A percentile compares a stretch with the other conserved stretches of the same genome.
Conservation (phyloP, 1,139 yeast species). For the Scheffersomyces parashehatae region DNA sequence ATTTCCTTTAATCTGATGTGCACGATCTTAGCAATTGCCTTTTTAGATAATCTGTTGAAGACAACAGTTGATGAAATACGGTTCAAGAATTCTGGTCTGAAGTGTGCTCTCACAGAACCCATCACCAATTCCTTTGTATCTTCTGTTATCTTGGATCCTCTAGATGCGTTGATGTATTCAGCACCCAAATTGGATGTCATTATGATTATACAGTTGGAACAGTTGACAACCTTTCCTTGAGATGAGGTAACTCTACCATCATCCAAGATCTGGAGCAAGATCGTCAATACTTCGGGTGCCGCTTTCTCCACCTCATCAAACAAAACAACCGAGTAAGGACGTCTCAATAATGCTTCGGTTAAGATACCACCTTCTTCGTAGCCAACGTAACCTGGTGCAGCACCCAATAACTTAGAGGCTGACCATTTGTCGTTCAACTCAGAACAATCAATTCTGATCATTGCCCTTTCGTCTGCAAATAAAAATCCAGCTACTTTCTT, state of each 20-base stretch:
- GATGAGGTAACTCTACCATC: conserved; percentile 96
- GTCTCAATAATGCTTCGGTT: conserved; percentile 86
- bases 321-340: conserved; percentile 91
- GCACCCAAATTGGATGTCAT: conserved; percentile 99
- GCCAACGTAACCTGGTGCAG: conserved; percentile 98
- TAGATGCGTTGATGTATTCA: conserved; percentile 72
- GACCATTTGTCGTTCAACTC: conserved; percentile 95
- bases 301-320: conserved; percentile 99
- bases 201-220: conserved; percentile 87
- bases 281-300: conserved; percentile 96
- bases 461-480: conserved; percentile 93
- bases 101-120: conserved; percentile 83
- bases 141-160: conserved; percentile 62
- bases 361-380: conserved; percentile 97
- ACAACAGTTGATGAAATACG: conserved; percentile 91
- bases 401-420: conserved; percentile 90
- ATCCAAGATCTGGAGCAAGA: conserved; percentile 86
- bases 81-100: conserved; percentile 96
- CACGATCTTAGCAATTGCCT: conserved; percentile 91
- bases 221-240: conserved; percentile 89
- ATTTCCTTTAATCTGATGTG: conserved; percentile 80
- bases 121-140: conserved; percentile 75
- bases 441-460: conserved; percentile 96
- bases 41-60: conserved; percentile 87
- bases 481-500: conserved; percentile 94